Conservation (phyloP, 1,284 basidiomycete species). For the Thelephora terrestris region DNA sequence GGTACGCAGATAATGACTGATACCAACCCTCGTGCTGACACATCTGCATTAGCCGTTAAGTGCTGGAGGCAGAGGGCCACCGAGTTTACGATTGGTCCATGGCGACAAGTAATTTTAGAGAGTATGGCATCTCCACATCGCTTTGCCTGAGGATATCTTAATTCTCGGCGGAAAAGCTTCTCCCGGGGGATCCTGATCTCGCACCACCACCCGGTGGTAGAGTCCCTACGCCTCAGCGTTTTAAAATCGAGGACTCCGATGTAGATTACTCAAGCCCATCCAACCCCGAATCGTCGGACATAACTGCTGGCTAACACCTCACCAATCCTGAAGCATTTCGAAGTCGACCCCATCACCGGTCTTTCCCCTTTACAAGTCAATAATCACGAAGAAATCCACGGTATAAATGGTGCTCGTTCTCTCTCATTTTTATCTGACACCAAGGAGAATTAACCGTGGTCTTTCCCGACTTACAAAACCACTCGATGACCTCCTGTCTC, state of each 20-base stretch:
- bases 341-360: constrained; percentile 46
- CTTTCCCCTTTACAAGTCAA: constrained; percentile 51
- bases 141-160: too few species aligned
- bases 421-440: not conserved
- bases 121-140: constrained; percentile 84
- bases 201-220: too few species aligned
- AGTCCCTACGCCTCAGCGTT: too few species aligned
- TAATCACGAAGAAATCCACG: constrained; percentile 74
- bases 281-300: too few species aligned
- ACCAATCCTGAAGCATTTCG: constrained; percentile 54
- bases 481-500: constrained; percentile 83
- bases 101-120: constrained; percentile 87
- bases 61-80: constrained; percentile 61
- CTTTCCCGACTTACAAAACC: constrained; percentile 45
- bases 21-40: too few species aligned
- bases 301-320: constrained; percentile 29
- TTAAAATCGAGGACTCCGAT: too few species aligned
- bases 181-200: too few species aligned
- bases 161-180: too few species aligned
- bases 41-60: too few species aligned
- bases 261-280: too few species aligned
- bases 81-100: constrained; percentile 64
- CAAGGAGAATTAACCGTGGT: not conserved
- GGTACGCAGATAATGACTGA: too few species aligned
- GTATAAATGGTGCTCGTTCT: constrained; percentile 64